Base-by-base conservation (phyloP, 352 stramenopile genomes). In the Globisporangium megalacanthum region DNA sequence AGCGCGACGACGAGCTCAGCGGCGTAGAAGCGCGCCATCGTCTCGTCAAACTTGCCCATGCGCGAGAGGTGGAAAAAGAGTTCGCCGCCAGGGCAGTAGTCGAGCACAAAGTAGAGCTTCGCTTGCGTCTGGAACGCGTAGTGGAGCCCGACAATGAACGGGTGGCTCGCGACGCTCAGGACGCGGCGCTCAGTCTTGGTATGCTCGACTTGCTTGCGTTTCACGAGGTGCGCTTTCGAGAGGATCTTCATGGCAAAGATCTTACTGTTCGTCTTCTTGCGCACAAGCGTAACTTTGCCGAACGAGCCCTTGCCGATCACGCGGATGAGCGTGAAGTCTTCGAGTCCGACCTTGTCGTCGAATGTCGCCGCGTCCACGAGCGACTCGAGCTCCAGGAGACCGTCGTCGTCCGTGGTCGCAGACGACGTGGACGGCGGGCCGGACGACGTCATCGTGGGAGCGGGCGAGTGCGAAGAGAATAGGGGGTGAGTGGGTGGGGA, bases 21-120 rank as follows among this genome's bases (percentile, higher is more conserved):
- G 0, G 83, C 84, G 69, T 99, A 99, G 75, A 99, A 99, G 33
- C 88, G 84, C 69, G 96, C 86, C 66, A 98, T 95, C 15, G 88
- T 75, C 72, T 99, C 95, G 48, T 97, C 88, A 69, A 99, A 99
- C 49, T 96, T 89, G 69, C 95, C 83, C 75, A 98, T 96, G 41
- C 91, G 79, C 44, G 86, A 98, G 10, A 99, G 72, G 73, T 99
- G 95, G 75, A 98, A 98, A 68, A 99, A 99, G 33, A 99, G 79
- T 68, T 99, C 96, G n/a, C n/a, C n/a, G n/a, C n/a, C n/a, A n/a
- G n/a, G n/a, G n/a, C n/a, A n/a, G n/a, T n/a, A n/a, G n/a, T 99
- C 97, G 22, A 99, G 79, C 36, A 98, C 96, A 45, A 99, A 89
- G 72, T 98, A 99, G 29, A 99, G 80, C 73, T 99, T 99, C 57